Percentiles rank a stretch among this genome's conserved stretches.
These are phyloP conservation scores for Saccharomyces hybrid DNA, from an alignment of 1,139 yeast species.

Conservation along the genomic window DNA sequence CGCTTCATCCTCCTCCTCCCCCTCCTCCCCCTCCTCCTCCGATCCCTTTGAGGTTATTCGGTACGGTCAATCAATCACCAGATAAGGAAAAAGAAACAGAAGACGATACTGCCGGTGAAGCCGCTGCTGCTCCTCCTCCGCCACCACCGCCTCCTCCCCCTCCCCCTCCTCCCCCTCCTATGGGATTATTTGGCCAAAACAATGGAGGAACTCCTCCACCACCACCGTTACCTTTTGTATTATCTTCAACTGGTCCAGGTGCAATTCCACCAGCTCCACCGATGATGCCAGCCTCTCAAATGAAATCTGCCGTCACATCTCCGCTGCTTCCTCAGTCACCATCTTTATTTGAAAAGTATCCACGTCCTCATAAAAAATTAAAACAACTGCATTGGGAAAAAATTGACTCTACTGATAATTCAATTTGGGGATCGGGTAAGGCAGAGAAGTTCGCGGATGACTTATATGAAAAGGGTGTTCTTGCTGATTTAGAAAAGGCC, in stretches of 20 bases:
- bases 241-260: constrained; percentile 38
- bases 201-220: constrained; percentile 13
- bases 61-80: constrained; percentile 8
- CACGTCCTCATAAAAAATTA: constrained; percentile 69
- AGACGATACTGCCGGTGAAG: constrained; percentile 14
- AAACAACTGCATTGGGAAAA: constrained; percentile 84
- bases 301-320: constrained; percentile 30
- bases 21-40: constrained; percentile 30
- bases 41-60: constrained; percentile 31
- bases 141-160: constrained; percentile 31
- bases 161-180: constrained; percentile 19
- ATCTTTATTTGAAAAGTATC: constrained; percentile 50
- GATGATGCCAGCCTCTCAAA: constrained; percentile 25
- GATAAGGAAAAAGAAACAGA: constrained; percentile 7
- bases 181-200: constrained; percentile 7
- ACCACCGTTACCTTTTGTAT: constrained; percentile 29
- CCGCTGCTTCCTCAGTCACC: constrained; percentile 35
- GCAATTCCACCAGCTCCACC: constrained; percentile 38
- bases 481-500: constrained; percentile 64
- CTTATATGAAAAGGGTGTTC: constrained; percentile 58
- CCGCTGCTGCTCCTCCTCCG: constrained; percentile 17
- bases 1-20: constrained; percentile 31
- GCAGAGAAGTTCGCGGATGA: constrained; percentile 51
- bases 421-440: constrained; percentile 55
- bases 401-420: constrained; percentile 52